phyloP scores from a whole-genome alignment of 2,329 filamentous ascomycete species.

The Scopulariopsis brevicaulis region DNA sequence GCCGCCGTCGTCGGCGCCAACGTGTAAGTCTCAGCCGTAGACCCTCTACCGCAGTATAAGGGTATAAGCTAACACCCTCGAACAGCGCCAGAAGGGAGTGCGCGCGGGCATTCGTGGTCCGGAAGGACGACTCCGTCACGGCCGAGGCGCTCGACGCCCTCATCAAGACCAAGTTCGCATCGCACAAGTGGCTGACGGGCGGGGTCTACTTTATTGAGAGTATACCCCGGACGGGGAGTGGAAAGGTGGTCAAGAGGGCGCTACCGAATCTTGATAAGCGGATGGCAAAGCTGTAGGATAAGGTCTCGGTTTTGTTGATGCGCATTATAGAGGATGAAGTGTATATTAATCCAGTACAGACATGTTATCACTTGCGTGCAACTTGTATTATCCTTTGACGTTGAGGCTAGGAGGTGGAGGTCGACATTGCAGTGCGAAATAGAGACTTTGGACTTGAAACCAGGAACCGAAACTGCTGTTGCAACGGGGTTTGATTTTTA shows the following conservation, averaged over 20 bases:
- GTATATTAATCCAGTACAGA: no score
- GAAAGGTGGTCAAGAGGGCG: not conserved
- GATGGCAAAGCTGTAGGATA: no score
- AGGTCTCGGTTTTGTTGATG: no score
- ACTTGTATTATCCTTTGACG: no score
- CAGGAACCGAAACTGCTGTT: no score
- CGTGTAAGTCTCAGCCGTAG: conserved; percentile 18
- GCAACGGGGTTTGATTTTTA: no score
- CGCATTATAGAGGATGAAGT: no score
- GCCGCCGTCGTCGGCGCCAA: conserved; percentile 42
- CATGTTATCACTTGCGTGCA: no score
- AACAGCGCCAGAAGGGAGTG: not conserved
- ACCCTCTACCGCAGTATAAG: not conserved
- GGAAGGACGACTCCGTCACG: not conserved
- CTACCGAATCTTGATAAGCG: not conserved
- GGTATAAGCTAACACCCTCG: not conserved
- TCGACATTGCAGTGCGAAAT: no score
- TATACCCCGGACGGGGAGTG: not conserved
- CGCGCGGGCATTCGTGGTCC: not conserved
- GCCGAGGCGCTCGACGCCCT: not conserved
- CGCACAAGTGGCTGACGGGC: not conserved
- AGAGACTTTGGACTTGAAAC: no score
- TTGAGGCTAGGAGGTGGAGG: no score
- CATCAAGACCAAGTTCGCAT: not conserved
- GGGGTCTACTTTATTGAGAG: not conserved